Conservation (phyloP, 2,329 filamentous ascomycete species). For the Phyllosticta paracitricarpa region DNA sequence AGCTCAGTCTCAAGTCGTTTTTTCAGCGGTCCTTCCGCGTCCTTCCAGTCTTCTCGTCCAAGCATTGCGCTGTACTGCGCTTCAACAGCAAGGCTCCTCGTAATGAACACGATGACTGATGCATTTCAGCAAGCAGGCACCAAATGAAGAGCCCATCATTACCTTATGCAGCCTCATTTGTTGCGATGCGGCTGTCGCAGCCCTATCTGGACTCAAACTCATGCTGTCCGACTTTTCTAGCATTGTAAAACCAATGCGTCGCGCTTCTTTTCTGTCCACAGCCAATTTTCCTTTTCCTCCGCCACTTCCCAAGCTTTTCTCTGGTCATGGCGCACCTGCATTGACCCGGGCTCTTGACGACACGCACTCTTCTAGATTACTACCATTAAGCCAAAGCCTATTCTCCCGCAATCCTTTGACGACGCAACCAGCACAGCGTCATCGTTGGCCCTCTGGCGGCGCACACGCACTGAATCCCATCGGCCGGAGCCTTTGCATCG, state of each 20-base stretch:
- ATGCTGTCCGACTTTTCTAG: not conserved
- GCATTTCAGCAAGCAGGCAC: not conserved
- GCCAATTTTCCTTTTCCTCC: not conserved
- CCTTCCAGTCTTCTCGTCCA: not conserved
- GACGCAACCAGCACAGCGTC: not conserved
- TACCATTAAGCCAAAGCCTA: not conserved
- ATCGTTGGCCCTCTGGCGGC: not conserved
- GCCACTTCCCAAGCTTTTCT: not conserved
- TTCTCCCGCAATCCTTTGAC: not conserved
- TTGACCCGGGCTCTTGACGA: not conserved
- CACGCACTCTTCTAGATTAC: not conserved
- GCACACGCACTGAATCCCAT: not conserved
- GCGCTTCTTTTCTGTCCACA: not conserved
- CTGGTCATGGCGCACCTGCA: not conserved
- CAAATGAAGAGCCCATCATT: not conserved
- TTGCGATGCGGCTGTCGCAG: not conserved
- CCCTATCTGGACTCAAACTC: not conserved
- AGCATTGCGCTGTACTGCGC: not conserved
- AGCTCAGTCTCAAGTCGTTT: constrained; percentile 4
- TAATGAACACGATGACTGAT: not conserved
- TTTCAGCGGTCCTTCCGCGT: not conserved
- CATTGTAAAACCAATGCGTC: not conserved
- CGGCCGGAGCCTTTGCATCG: not conserved
- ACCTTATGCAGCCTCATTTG: not conserved
- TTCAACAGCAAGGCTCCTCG: not conserved